A percentile compares a stretch with the other conserved stretches of the same genome.
These are phyloP conservation scores for Cryptosporidium andersoni DNA, from an alignment of 169 alveolate species.

Conservation along the genomic window DNA sequence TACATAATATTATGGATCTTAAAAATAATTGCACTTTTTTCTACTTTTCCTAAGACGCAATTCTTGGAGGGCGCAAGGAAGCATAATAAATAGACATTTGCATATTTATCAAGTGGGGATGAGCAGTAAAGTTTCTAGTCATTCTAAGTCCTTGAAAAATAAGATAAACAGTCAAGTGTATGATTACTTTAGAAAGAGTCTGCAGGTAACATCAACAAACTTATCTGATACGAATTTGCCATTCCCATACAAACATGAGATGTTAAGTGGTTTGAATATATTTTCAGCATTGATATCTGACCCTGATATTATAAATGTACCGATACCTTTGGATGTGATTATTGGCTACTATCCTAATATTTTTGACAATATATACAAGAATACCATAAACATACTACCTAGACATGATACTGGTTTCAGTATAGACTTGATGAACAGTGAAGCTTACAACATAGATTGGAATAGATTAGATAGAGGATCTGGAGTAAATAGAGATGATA, in stretches of 20 bases:
- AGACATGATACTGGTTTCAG: slow-evolving; percentile 27
- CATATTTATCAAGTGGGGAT: neutral
- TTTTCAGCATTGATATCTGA: slow-evolving; percentile 44
- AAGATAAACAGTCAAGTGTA: slow-evolving; percentile 31
- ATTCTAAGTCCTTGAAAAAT: slow-evolving; percentile 15
- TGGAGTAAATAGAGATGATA: neutral
- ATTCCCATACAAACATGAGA: slow-evolving; percentile 62
- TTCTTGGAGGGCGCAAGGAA: no score
- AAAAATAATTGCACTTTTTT: no score
- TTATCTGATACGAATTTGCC: slow-evolving; percentile 38
- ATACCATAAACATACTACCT: slow-evolving; percentile 12
- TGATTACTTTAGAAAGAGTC: slow-evolving; percentile 25
- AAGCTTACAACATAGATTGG: neutral
- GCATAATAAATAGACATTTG: no score
- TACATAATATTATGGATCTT: no score
- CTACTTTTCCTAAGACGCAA: no score
- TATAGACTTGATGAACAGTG: neutral
- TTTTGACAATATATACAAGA: neutral
- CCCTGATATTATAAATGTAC: slow-evolving; percentile 38
- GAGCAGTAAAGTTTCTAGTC: neutral
- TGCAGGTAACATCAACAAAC: slow-evolving; percentile 34
- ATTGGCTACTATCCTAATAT: slow-evolving; percentile 10
- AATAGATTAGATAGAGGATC: neutral
- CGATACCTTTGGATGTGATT: slow-evolving; percentile 29
- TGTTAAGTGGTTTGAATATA: slow-evolving; percentile 39